phyloP scores from a whole-genome alignment of 768 basidiomycete species.

The Porpolomopsis calyptriformis region DNA sequence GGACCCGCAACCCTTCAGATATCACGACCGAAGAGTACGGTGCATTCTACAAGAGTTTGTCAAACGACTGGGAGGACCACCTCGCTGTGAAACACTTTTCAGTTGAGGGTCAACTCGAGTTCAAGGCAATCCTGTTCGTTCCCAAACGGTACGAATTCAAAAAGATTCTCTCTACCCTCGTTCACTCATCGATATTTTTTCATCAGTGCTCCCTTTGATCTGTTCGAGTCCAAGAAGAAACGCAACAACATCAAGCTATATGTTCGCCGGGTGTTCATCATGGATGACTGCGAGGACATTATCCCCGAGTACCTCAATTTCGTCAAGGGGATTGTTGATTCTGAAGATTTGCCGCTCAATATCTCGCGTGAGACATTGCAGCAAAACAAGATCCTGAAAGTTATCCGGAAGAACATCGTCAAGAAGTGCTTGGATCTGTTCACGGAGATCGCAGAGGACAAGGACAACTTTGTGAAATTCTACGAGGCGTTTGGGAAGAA shows the following conservation, averaged over 20 bases:
- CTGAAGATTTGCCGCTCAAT: slow-evolving; percentile 98
- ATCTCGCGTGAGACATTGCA: slow-evolving; percentile 99
- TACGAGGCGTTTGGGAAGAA: slow-evolving; percentile 99
- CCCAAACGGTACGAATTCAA: slow-evolving; percentile 70
- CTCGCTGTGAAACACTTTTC: slow-evolving; percentile 99
- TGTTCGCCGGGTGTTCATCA: slow-evolving; percentile 99
- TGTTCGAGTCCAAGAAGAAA: slow-evolving; percentile 99
- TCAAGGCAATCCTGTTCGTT: slow-evolving; percentile 97
- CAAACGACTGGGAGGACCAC: slow-evolving; percentile 99
- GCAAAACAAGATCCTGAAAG: slow-evolving; percentile 99
- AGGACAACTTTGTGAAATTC: slow-evolving; percentile 96
- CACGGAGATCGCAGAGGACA: slow-evolving; percentile 96
- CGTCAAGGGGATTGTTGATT: slow-evolving; percentile 99
- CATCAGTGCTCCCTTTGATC: slow-evolving; percentile 88
- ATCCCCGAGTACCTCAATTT: slow-evolving; percentile 99
- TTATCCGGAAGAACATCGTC: slow-evolving; percentile 98
- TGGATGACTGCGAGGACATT: slow-evolving; percentile 99
- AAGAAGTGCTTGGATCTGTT: slow-evolving; percentile 96
- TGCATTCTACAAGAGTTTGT: slow-evolving; percentile 98
- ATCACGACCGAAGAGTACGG: slow-evolving; percentile 90
- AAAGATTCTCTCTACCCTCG: not conserved
- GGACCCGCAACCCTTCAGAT: slow-evolving; percentile 96
- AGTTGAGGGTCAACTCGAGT: slow-evolving; percentile 99
- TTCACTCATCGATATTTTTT: slow-evolving; percentile 8
- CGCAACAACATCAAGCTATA: slow-evolving; percentile 99